Percentiles rank a stretch among this genome's conserved stretches.
Conservation (phyloP, 768 basidiomycete species). For the Psilocybe subaeruginosa region DNA sequence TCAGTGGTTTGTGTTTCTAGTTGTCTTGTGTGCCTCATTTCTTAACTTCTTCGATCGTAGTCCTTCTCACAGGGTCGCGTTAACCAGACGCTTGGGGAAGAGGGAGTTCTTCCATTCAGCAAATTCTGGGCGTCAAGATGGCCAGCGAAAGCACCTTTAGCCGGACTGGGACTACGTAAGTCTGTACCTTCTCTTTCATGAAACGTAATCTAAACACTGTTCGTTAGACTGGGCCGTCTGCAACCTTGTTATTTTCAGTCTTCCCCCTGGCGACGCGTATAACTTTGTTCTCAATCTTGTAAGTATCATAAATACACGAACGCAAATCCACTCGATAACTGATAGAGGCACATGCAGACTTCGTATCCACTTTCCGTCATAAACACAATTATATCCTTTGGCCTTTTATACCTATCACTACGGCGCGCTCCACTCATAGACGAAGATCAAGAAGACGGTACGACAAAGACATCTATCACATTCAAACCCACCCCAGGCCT, state of each 20-base stretch:
- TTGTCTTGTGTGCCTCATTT: constrained; percentile 26
- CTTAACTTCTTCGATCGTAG: constrained; percentile 9
- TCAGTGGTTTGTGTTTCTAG: constrained; percentile 36
- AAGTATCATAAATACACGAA: constrained; percentile 22
- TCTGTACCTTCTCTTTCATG: constrained; percentile 1
- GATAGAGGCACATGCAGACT: constrained; percentile 15
- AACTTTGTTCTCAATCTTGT: constrained; percentile 63
- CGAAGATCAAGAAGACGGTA: neutral
- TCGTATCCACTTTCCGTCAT: constrained; percentile 56
- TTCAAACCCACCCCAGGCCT: constrained; percentile 13
- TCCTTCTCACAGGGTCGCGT: constrained; percentile 41
- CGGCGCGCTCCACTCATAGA: constrained; percentile 1
- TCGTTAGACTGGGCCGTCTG: constrained; percentile 38
- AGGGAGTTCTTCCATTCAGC: constrained; percentile 64
- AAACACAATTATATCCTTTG: constrained; percentile 53
- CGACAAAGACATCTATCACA: neutral
- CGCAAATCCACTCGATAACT: neutral
- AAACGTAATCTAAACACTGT: neutral
- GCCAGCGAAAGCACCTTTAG: constrained; percentile 63
- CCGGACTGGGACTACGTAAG: constrained; percentile 58
- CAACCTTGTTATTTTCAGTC: constrained; percentile 37
- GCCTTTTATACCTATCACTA: constrained; percentile 43
- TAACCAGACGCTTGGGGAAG: constrained; percentile 64
- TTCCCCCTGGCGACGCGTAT: constrained; percentile 70
- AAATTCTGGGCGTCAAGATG: constrained; percentile 62